A percentile compares a stretch with the other conserved stretches of the same genome.
Evolutionary conservation across 2,329 filamentous ascomycete species (phyloP).

Genomic region (Cephalotrichum gorgonifer): DNA sequence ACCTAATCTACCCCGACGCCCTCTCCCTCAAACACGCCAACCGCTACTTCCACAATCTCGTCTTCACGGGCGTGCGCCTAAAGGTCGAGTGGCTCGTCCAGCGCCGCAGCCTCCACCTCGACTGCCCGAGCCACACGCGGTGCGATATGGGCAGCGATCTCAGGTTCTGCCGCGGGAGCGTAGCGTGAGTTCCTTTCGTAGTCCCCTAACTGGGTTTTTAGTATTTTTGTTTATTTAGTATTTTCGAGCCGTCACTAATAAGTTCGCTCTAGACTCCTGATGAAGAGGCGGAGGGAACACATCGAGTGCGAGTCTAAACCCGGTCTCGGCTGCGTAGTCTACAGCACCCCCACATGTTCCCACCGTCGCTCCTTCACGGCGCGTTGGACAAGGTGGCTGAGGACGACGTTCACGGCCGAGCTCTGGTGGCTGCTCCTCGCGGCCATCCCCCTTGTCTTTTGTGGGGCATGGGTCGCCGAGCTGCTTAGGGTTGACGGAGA

Average conservation of each 20-base stretch:
- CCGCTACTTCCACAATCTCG: constrained; percentile 51
- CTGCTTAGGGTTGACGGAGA: constrained; percentile 6
- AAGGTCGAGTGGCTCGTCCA: constrained; percentile 63
- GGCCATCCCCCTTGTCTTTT: constrained; percentile 26
- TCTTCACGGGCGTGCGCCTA: constrained; percentile 54
- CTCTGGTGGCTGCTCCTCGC: constrained; percentile 38
- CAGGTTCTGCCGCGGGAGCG: constrained; percentile 49
- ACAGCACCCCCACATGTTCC: constrained; percentile 35
- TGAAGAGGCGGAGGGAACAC: constrained; percentile 49
- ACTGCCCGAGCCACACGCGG: constrained; percentile 49
- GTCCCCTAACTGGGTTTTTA: neutral
- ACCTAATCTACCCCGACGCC: constrained; percentile 60
- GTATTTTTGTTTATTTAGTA: neutral
- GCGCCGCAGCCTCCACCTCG: constrained; percentile 50
- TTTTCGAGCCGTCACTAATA: neutral
- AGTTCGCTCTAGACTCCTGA: constrained; percentile 32
- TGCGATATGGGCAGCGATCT: constrained; percentile 51
- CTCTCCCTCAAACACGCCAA: constrained; percentile 59
- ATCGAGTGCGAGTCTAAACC: constrained; percentile 49
- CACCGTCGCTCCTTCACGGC: constrained; percentile 35
- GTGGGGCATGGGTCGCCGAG: constrained; percentile 24
- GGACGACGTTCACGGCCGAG: constrained; percentile 32
- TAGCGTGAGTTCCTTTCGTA: constrained; percentile 31
- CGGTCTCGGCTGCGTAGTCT: constrained; percentile 45
- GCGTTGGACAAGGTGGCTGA: constrained; percentile 32